phyloP scores from a whole-genome alignment of 2,329 filamentous ascomycete species.

The Ophiostoma pallidulum region DNA sequence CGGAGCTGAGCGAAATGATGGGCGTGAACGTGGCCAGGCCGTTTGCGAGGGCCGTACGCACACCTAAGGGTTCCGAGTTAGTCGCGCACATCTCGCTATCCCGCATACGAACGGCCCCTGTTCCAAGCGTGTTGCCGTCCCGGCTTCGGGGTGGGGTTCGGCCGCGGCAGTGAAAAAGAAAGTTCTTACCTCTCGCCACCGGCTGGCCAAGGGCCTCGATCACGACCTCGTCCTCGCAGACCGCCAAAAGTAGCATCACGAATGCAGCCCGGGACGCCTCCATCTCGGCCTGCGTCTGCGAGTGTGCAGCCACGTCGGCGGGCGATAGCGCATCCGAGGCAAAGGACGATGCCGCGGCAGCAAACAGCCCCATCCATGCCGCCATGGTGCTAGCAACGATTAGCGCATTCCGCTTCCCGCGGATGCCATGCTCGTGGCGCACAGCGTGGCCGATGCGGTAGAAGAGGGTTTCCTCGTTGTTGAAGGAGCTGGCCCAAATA shows the following conservation, averaged over 20 bases:
- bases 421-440: constrained; percentile 43
- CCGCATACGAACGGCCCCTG: no score
- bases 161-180: no score
- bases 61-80: constrained; percentile 25
- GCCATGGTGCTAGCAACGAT: constrained; percentile 41
- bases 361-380: constrained; percentile 51
- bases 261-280: constrained; percentile 53
- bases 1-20: constrained; percentile 46
- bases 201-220: constrained; percentile 43
- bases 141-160: no score
- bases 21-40: constrained; percentile 45
- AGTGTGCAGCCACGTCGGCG: constrained; percentile 19
- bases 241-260: constrained; percentile 51
- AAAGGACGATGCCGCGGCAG: constrained; percentile 40
- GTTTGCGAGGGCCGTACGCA: constrained; percentile 40
- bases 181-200: constrained; percentile 39
- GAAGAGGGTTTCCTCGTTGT: constrained; percentile 79
- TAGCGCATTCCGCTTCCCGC: constrained; percentile 37
- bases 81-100: not conserved
- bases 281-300: constrained; percentile 44
- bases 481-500: constrained; percentile 49
- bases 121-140: no score
- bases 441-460: constrained; percentile 89
- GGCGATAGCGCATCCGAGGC: constrained; percentile 37
- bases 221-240: constrained; percentile 51